Evolutionary conservation across 495 filamentous ascomycete genomes (phyloP).

Genomic region (Aspergillus campestris): DNA sequence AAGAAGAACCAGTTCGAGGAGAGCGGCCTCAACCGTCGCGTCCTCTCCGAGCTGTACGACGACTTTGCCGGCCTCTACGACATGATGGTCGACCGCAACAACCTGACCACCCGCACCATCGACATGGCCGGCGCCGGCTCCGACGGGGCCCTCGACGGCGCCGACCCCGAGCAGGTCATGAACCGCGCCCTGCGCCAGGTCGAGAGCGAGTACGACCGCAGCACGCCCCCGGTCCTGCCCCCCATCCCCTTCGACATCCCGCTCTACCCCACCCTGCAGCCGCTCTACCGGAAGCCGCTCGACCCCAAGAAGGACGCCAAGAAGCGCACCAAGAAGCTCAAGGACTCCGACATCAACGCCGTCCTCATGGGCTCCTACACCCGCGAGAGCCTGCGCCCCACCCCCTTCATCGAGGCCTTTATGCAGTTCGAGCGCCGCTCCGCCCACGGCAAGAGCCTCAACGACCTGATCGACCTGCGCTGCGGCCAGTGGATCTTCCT

Average conservation of each 20-base stretch:
- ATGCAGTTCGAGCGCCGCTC: conserved; percentile 74
- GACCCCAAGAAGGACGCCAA: conserved; percentile 63
- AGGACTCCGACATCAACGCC: conserved; percentile 65
- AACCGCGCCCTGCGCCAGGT: conserved; percentile 59
- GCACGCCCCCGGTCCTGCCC: conserved; percentile 78
- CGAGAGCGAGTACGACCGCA: conserved; percentile 78
- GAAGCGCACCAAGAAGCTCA: conserved; percentile 58
- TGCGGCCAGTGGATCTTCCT: conserved; percentile 91
- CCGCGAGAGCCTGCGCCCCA: conserved; percentile 53
- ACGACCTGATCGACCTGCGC: conserved; percentile 69
- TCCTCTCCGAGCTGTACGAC: conserved; percentile 72
- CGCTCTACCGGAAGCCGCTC: conserved; percentile 49
- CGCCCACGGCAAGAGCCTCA: conserved; percentile 58
- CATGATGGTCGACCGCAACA: conserved; percentile 66
- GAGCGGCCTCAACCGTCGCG: conserved; percentile 73
- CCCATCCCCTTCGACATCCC: conserved; percentile 90
- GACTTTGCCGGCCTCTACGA: conserved; percentile 87
- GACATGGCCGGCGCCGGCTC: conserved; percentile 32
- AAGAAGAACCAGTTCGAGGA: conserved; percentile 91
- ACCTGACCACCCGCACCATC: conserved; percentile 45
- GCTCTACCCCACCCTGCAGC: conserved; percentile 59
- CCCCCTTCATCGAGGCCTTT: conserved; percentile 68
- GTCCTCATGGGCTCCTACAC: conserved; percentile 73
- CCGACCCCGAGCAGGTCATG: conserved; percentile 36
- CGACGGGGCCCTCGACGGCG: conserved; percentile 27